A percentile compares a stretch with the other conserved stretches of the same genome.
phyloP scores from a whole-genome alignment of 2,329 filamentous ascomycete genomes.

The Lasiodiplodia sp. region DNA sequence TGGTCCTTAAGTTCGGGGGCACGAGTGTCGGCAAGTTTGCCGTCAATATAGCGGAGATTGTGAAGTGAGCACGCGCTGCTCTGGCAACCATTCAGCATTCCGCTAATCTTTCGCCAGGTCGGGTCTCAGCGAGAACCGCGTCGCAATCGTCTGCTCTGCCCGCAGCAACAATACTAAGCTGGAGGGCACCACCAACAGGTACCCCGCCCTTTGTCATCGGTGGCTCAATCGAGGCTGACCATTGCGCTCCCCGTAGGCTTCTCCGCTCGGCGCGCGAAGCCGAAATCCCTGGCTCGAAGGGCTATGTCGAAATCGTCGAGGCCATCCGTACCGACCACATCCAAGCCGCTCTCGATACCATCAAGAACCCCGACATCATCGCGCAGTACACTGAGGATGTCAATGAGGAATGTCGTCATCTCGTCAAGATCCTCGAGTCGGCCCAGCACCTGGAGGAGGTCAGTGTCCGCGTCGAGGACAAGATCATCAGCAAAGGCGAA shows the following conservation, averaged over 20 bases:
- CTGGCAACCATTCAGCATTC: neutral
- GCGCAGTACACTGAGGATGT: slow-evolving; percentile 70
- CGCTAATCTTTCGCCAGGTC: slow-evolving; percentile 46
- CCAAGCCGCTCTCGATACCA: slow-evolving; percentile 67
- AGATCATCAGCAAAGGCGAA: slow-evolving; percentile 93
- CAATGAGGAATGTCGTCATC: slow-evolving; percentile 78
- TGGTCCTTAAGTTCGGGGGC: slow-evolving; percentile 94
- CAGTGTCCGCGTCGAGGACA: slow-evolving; percentile 62
- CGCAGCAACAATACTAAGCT: slow-evolving; percentile 93
- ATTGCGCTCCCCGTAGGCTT: slow-evolving; percentile 40
- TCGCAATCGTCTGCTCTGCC: slow-evolving; percentile 95
- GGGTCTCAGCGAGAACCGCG: slow-evolving; percentile 70
- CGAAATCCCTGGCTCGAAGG: slow-evolving; percentile 48
- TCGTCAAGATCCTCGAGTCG: slow-evolving; percentile 76
- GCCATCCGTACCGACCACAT: slow-evolving; percentile 86
- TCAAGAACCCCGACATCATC: slow-evolving; percentile 50
- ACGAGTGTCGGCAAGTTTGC: slow-evolving; percentile 96
- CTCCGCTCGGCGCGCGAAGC: slow-evolving; percentile 58
- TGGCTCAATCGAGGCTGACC: slow-evolving; percentile 13
- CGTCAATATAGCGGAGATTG: slow-evolving; percentile 67
- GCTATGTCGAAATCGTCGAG: slow-evolving; percentile 78
- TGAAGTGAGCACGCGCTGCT: slow-evolving; percentile 60
- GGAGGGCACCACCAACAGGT: slow-evolving; percentile 95
- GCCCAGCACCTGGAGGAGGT: slow-evolving; percentile 65
- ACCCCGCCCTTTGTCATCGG: slow-evolving; percentile 52